A percentile compares a stretch with the other conserved stretches of the same genome.
Conservation (phyloP, 768 basidiomycete genomes). For the Mrakia gelida region DNA sequence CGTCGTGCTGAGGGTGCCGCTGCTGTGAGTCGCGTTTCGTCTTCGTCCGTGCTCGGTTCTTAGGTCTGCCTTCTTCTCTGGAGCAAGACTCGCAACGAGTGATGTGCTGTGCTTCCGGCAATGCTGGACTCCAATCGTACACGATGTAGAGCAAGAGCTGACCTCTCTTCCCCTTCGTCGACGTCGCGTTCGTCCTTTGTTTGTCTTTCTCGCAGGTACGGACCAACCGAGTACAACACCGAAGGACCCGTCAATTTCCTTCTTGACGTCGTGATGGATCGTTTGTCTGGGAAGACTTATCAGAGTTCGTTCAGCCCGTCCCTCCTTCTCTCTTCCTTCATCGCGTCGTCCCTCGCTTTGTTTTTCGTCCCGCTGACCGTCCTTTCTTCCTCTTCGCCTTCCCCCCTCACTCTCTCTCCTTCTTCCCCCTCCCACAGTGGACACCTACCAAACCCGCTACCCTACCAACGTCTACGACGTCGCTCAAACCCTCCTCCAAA, state of each 20-base stretch:
- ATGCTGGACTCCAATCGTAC: too few species aligned
- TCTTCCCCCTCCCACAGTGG: slow-evolving; percentile 51
- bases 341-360: not conserved
- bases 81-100: too few species aligned
- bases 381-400: not conserved
- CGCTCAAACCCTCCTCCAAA: slow-evolving; percentile 60
- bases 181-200: not conserved
- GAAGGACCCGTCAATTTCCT: slow-evolving; percentile 88
- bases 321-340: not conserved
- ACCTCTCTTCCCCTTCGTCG: not conserved
- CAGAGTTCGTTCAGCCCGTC: slow-evolving; percentile 50
- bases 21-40: slow-evolving; percentile 57
- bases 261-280: slow-evolving; percentile 74
- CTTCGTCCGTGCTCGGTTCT: not conserved
- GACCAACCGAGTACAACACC: slow-evolving; percentile 72
- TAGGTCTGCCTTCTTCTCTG: not conserved
- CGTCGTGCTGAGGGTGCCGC: slow-evolving; percentile 79
- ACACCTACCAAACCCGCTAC: slow-evolving; percentile 86
- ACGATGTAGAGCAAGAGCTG: not conserved
- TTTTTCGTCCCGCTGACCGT: not conserved
- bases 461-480: slow-evolving; percentile 89
- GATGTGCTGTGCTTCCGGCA: too few species aligned
- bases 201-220: slow-evolving; percentile 59
- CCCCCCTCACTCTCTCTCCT: not conserved
- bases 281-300: slow-evolving; percentile 74